Evolutionary conservation across 106 monocot genomes (phyloP).

Genomic region (Amphibolis antarctica): DNA sequence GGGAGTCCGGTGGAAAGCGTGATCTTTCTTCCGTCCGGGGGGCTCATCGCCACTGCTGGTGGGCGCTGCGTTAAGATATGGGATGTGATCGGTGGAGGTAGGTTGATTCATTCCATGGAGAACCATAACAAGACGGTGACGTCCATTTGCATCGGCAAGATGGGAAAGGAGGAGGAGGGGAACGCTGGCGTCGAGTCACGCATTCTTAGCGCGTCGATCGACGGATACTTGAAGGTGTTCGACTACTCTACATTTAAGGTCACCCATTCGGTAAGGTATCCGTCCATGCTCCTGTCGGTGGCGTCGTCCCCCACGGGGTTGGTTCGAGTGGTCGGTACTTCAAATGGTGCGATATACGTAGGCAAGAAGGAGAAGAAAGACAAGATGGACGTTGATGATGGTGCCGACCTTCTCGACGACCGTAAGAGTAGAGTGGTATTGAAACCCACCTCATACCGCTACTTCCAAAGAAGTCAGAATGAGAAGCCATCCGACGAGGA

Average conservation of each 20-base stretch:
- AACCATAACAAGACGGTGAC: constrained; percentile 95
- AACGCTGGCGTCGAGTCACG: constrained; percentile 36
- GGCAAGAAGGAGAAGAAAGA: constrained; percentile 46
- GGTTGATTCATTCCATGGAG: constrained; percentile 66
- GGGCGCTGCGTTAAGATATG: constrained; percentile 77
- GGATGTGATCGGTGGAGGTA: constrained; percentile 79
- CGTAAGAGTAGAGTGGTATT: constrained; percentile 19
- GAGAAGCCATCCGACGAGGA: constrained; percentile 55
- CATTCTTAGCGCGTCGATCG: constrained; percentile 72
- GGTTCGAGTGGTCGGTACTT: constrained; percentile 54
- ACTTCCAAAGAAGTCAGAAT: constrained; percentile 61
- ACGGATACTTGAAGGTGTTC: constrained; percentile 87
- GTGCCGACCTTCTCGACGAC: constrained; percentile 8
- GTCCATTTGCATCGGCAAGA: constrained; percentile 33
- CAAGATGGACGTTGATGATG: not conserved
- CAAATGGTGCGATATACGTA: constrained; percentile 61
- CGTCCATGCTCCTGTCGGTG: constrained; percentile 63
- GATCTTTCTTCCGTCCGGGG: constrained; percentile 78
- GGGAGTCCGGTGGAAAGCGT: constrained; percentile 65
- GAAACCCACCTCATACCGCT: constrained; percentile 35
- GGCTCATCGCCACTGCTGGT: constrained; percentile 72
- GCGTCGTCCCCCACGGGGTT: constrained; percentile 67
- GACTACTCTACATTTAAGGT: constrained; percentile 66
- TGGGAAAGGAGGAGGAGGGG: constrained; percentile 9
- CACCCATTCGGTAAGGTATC: constrained; percentile 79